Evolutionary conservation across 2,329 filamentous ascomycete genomes (phyloP).

Genomic region (Hypoxylon sp.): DNA sequence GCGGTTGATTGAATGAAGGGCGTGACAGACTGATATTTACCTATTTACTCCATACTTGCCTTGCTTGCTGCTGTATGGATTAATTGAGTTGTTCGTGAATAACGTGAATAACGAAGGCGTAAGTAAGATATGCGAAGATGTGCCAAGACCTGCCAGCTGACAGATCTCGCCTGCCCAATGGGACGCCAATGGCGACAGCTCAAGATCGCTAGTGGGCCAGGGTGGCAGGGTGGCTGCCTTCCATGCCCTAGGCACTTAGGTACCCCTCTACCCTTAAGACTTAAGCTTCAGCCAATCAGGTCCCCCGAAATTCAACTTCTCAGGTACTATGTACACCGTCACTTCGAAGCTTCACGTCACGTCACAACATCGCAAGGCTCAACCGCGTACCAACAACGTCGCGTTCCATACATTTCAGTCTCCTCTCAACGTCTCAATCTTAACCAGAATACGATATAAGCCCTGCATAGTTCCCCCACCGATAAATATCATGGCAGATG

Average conservation of each 20-base stretch:
- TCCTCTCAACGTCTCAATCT: background rate
- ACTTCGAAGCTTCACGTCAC: conserved; percentile 19
- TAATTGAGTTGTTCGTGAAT: too few relatives aligned
- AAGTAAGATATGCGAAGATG: background rate
- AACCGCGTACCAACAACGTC: background rate
- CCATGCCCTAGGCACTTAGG: too few relatives aligned
- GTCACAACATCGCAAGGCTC: conserved; percentile 11
- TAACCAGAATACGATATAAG: background rate
- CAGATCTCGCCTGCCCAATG: background rate
- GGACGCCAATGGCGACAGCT: background rate
- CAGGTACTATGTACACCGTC: background rate
- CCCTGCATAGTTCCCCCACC: background rate
- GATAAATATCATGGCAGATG: conserved; percentile 60
- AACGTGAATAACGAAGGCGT: background rate
- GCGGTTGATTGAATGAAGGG: background rate
- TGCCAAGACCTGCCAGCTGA: background rate
- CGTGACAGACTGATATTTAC: background rate
- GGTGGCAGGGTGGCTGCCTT: too few relatives aligned
- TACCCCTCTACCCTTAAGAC: background rate
- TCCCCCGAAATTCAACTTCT: conserved; percentile 1
- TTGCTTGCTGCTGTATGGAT: background rate
- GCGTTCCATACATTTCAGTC: background rate
- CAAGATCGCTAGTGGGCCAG: background rate
- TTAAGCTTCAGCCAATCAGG: conserved; percentile 22
- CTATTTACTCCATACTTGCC: too few relatives aligned